phyloP scores from a whole-genome alignment of 2,329 filamentous ascomycete species.

The Myriosclerotinia scirpicola region DNA sequence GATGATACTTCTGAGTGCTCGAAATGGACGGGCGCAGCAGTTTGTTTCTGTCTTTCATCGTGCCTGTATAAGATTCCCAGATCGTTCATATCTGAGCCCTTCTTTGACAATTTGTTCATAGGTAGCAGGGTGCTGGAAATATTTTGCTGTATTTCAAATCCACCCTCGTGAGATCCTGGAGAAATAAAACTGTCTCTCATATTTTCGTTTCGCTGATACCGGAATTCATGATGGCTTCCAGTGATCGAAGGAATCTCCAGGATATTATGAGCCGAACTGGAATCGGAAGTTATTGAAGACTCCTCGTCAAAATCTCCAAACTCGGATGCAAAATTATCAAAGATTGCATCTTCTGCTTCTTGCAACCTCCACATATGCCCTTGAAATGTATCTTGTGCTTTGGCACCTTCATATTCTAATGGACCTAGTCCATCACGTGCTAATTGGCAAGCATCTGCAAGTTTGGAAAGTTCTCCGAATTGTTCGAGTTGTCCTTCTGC shows the following conservation, averaged over 20 bases:
- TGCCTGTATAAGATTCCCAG: not conserved
- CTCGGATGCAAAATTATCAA: constrained; percentile 27
- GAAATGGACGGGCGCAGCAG: not conserved
- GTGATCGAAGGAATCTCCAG: not conserved
- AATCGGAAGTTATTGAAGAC: constrained; percentile 7
- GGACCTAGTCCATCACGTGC: constrained; percentile 33
- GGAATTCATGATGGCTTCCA: not conserved
- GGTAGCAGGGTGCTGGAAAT: not conserved
- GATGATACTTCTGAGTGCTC: not conserved
- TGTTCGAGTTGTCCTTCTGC: constrained; percentile 26
- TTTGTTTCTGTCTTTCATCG: not conserved
- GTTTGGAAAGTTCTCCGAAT: constrained; percentile 25
- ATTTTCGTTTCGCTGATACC: not conserved
- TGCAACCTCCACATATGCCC: constrained; percentile 30
- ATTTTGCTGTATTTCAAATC: too few relatives aligned
- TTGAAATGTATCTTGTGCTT: constrained; percentile 30
- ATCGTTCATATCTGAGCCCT: not conserved
- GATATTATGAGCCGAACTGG: constrained; percentile 5
- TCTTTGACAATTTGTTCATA: not conserved
- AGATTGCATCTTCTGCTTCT: constrained; percentile 29
- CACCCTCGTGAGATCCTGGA: not conserved
- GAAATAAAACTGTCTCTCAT: accelerated
- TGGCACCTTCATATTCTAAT: constrained; percentile 31
- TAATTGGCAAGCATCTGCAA: constrained; percentile 30
- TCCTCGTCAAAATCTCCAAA: constrained; percentile 26